Evolutionary conservation across 352 stramenopile genomes (phyloP), one percentile per base, ranked within the genome.

Genomic region (Phytophthora citrophthora): DNA sequence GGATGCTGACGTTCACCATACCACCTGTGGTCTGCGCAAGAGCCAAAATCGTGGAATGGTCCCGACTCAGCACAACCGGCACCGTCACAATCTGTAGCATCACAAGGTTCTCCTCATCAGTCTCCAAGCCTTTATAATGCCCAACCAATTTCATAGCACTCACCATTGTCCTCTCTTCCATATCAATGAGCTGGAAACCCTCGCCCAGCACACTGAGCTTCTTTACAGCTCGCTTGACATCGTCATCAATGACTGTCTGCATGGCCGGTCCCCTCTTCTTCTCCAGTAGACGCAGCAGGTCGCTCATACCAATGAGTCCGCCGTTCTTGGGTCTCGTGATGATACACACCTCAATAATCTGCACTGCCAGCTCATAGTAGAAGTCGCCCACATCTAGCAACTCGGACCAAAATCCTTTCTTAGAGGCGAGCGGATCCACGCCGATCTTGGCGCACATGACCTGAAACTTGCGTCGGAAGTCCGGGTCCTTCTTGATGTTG

Each of bases 331-430:
- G 82, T 53, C 85, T 66, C 34, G 94, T 99, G 13, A 98, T 80
- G 61, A 99, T 95, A 67, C 97, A 98, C 31, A 99, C 91, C 68
- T 99, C 96, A 34, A 98, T 97, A 61, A 99, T 98, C 74, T 99
- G 98, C 23, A 99, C 95, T 5, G 94, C 93, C n/a, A 99, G 78
- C 69, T 99, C 97, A 76, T 99, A 99, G 83, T 99, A 99, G 72
- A 99, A 99, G 59, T 99, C 96, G 10, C 97, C 97, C 40, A 99
- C 95, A 20, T 98, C 97, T 10, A 99, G 83, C 16, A 99, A 66
- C 70, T 97, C 90, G 12, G 89, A 96, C 98, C 97, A 99, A 67
- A 99, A 99, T 2, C 93, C 95, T 67, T 99, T 99, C 74, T 98
- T 97, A 4, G 94, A 98, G 1, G 94, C 91, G 7, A 99, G 79